Evolutionary conservation across 495 filamentous ascomycete species (phyloP), one percentile per base, ranked within the genome.

Genomic region (Xylaria intraflava): DNA sequence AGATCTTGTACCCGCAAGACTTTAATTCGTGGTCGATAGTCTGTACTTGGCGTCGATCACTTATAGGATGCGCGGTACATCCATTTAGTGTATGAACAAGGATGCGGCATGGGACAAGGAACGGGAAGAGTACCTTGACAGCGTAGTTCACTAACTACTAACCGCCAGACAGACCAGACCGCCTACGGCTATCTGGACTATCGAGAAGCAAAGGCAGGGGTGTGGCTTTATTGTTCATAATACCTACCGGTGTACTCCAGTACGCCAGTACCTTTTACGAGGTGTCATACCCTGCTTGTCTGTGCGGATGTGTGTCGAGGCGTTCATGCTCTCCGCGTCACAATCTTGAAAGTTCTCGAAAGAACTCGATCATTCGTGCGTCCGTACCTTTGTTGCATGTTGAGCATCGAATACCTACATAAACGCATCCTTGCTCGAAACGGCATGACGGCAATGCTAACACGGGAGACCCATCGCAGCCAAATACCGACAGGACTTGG

Each of bases 1-100:
- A 55, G 52, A 55, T 55, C 52, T 55, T 55, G 52, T 55, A 49
- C 52, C 52, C 49, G 29, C 52, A 55, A 55, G 41, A 49, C 45
- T 38, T n/a, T 27, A 24, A 26, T 36, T 48, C 36, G 36, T 55
- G 52, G 44, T 48, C 38, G 52, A 55, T 49, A 55, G 52, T 55
- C 12, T 45, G 44, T 55, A 49, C 52, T 55, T 55, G 52, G 52
- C 52, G 52, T 55, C 52, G 52, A 55, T 55, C 52, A 55, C 50
- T 53, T 41, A 53, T 53, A 22, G 50, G 40, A 46, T 55, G 52
- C 45, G 44, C 47, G 45, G 52, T 55, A 55, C 52, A 20, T 55
- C 48, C 52, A 55, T 49, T 31, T 27, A n/a, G n/a, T n/a, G n/a
- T n/a, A 27, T 16, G n/a, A 16, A 23, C 52, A 55, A 23, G 52